These are phyloP conservation scores for Diospyros kaki DNA, from an alignment of 148 eudicot species.

Conservation along the genomic window DNA sequence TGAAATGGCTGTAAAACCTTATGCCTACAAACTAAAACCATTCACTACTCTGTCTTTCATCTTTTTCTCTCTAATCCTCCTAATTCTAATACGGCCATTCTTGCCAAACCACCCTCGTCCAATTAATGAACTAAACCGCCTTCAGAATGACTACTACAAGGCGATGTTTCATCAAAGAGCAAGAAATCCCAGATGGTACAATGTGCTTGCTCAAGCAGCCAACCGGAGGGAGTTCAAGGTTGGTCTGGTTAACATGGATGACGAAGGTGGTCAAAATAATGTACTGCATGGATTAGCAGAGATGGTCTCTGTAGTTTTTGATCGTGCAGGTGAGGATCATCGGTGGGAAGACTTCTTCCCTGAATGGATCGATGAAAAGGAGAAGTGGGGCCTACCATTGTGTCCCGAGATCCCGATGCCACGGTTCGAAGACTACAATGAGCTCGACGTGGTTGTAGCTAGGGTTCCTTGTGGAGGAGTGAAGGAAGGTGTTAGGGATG, in stretches of 20 bases:
- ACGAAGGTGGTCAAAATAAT: not conserved
- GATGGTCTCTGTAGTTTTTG: conserved; percentile 26
- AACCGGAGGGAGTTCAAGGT: conserved; percentile 26
- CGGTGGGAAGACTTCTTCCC: conserved; percentile 56
- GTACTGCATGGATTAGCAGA: conserved; percentile 24
- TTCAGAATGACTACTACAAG: too few species aligned
- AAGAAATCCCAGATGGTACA: conserved; percentile 41
- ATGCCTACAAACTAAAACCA: too few species aligned
- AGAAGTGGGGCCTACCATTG: conserved; percentile 7
- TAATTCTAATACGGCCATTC: too few species aligned
- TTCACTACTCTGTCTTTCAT: too few species aligned
- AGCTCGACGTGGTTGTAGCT: conserved; percentile 53
- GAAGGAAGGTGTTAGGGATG: conserved; percentile 42
- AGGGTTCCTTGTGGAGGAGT: conserved; percentile 38
- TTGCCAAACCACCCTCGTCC: too few species aligned
- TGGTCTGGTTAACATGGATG: conserved; percentile 47
- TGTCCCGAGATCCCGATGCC: conserved; percentile 78
- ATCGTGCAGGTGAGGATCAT: conserved; percentile 17
- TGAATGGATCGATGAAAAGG: conserved; percentile 52
- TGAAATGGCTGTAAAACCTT: too few species aligned
- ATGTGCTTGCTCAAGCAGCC: conserved; percentile 17
- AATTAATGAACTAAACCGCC: too few species aligned
- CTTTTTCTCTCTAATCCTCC: too few species aligned
- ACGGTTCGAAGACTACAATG: conserved; percentile 18
- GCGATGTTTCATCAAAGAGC: too few species aligned